Base-by-base conservation (phyloP, 768 basidiomycete genomes). In the Tulasnella sp. region DNA sequence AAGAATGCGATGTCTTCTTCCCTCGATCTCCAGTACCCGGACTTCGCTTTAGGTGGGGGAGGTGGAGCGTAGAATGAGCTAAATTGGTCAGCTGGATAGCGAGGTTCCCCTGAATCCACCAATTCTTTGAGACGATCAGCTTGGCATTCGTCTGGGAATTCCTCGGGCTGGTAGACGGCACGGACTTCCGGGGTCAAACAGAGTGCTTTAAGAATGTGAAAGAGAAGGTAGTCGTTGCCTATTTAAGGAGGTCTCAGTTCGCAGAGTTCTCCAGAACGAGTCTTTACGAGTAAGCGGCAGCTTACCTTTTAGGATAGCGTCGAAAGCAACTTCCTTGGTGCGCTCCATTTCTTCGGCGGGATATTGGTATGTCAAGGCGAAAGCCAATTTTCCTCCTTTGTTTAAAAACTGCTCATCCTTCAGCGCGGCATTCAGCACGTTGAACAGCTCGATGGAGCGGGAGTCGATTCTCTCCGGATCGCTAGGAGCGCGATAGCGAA, bases 361-460 rank as follows among this genome's bases (percentile, higher is more conserved):
- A 40, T 80, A 80, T 46, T 64, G 48, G 78, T 80, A 75, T 20
- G 58, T 54, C 81, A 80, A 75, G 12, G 60, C 81, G 64, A 82
- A 82, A 3, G 78, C 78, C 6, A 81, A 50, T 54, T 54, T 46
- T 14, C 77, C 81, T 58, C 82, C 82, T 16, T 82, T 20, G 31
- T 73, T 46, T 24, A 81, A 48, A 40, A 81, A 76, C 22, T 77
- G 31, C 16, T 42, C 28, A 58, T 74, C 60, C 50, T 79, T 46
- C 41, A 79, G n/a, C 4, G 72, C 24, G 28, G 9, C 41, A 5
- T 72, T 60, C 34, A 81, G 46, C 11, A 42, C 75, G 5, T 78
- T 48, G 28, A 31, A 77, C 5, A 78, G 60, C 16, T 44, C 41
- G 4, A 48, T 37, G 16, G n/a, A 42, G 2, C 20, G 41, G 4